Evolutionary conservation across 2,329 filamentous ascomycete species (phyloP).

Genomic region (Sporothrix mexicana): DNA sequence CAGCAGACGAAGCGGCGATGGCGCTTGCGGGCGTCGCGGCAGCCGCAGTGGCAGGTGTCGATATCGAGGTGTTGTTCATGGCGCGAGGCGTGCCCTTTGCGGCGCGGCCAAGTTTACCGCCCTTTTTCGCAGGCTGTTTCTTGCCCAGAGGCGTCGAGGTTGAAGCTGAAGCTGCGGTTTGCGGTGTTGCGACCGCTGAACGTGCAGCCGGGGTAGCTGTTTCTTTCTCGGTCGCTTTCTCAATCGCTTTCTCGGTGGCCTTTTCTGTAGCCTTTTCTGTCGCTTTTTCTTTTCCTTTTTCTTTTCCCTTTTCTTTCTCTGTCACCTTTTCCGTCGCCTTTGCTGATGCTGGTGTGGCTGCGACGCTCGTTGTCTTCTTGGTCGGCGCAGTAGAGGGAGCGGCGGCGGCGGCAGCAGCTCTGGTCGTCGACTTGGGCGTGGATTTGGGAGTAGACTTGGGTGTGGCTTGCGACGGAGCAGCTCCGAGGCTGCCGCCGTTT

Average conservation of each 20-base stretch:
- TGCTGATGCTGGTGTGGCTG: not conserved
- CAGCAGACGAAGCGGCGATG: too few relatives aligned
- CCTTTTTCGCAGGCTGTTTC: not conserved
- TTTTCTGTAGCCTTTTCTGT: too few relatives aligned
- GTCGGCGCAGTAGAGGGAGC: slow-evolving; percentile 13
- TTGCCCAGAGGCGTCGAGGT: not conserved
- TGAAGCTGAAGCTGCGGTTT: not conserved
- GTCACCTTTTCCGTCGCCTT: not conserved
- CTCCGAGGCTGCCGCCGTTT: slow-evolving; percentile 26
- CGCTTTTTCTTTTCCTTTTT: too few relatives aligned
- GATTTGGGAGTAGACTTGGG: slow-evolving; percentile 19
- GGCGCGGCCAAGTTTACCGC: slow-evolving; percentile 6
- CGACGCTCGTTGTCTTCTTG: not conserved
- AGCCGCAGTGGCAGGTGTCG: slow-evolving; percentile 6
- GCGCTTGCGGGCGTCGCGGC: not conserved
- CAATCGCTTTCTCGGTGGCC: too few relatives aligned
- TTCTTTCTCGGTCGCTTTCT: too few relatives aligned
- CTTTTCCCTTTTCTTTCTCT: not conserved
- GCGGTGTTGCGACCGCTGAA: not conserved
- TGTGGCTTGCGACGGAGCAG: not conserved
- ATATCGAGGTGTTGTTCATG: not conserved
- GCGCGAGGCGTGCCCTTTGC: slow-evolving; percentile 15
- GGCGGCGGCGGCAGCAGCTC: not conserved
- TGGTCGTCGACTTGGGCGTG: not conserved
- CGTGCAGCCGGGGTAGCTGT: not conserved